Conservation (phyloP, 208 protist genomes). For the Strigomonas culicis region DNA sequence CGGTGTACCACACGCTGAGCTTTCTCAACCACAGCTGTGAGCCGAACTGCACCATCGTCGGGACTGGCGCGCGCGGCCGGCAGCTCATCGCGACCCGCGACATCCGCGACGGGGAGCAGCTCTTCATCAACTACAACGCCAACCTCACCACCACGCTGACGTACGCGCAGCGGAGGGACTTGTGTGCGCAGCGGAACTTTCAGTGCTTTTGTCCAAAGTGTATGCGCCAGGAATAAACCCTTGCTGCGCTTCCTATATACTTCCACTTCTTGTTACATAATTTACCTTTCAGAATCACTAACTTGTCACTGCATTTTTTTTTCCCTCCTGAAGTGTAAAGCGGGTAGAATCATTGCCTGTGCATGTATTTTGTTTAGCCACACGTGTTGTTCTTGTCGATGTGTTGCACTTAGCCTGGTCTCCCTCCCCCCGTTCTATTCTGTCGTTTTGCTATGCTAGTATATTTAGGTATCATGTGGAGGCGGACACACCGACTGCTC, state of each 20-base stretch:
- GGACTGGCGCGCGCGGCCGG: conserved; percentile 11
- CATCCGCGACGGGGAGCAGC: conserved; percentile 80
- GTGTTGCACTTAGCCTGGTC: too few species aligned
- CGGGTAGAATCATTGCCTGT: background rate
- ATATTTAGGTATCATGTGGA: background rate
- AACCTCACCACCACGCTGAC: conserved; percentile 51
- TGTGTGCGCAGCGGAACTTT: conserved; percentile 85
- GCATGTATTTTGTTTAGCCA: too few species aligned
- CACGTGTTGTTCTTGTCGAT: too few species aligned
- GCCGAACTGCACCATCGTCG: conserved; percentile 71
- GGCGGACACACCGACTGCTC: too few species aligned
- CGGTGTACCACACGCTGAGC: conserved; percentile 63
- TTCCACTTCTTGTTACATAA: background rate
- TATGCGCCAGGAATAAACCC: conserved; percentile 44
- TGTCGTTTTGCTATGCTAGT: background rate
- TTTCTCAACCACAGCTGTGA: conserved; percentile 89
- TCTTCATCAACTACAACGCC: conserved; percentile 87
- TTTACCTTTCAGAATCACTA: background rate
- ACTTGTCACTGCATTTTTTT: background rate
- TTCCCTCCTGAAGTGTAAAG: background rate
- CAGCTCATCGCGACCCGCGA: conserved; percentile 54
- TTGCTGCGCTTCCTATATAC: background rate
- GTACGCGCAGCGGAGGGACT: conserved; percentile 70
- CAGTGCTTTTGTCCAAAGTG: conserved; percentile 82
- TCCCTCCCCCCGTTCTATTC: background rate